A percentile compares a stretch with the other conserved stretches of the same genome.
Conservation (phyloP, 495 filamentous ascomycete genomes). For the Xylaria grammica region DNA sequence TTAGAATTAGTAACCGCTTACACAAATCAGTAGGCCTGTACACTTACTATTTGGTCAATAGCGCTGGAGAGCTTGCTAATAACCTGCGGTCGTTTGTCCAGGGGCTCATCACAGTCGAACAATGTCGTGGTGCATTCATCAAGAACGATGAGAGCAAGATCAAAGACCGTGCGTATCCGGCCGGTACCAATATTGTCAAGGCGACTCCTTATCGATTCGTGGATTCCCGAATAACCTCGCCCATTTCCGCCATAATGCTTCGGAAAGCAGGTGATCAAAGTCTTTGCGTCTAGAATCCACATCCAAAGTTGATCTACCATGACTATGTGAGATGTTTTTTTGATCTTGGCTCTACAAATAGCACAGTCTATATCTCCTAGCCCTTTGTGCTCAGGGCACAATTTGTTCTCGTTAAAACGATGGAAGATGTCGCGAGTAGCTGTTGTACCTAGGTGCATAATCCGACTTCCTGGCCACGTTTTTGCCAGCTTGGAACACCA, state of each 20-base stretch:
- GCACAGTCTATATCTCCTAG: slow-evolving; percentile 22
- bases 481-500: slow-evolving; percentile 70
- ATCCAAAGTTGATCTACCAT: slow-evolving; percentile 76
- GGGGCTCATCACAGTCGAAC: too few species aligned
- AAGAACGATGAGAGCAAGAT: slow-evolving; percentile 66
- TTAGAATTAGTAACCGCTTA: too few species aligned
- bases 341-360: slow-evolving; percentile 37
- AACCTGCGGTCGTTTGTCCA: too few species aligned
- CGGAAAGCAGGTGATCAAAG: slow-evolving; percentile 68
- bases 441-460: too few species aligned
- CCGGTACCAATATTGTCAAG: slow-evolving; percentile 55
- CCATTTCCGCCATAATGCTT: slow-evolving; percentile 67
- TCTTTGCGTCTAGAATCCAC: slow-evolving; percentile 64
- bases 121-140: slow-evolving; percentile 67
- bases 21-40: too few species aligned
- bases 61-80: too few species aligned
- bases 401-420: too few species aligned
- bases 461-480: too few species aligned
- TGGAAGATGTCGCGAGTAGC: too few species aligned
- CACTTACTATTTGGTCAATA: too few species aligned
- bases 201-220: slow-evolving; percentile 57
- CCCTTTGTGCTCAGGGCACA: slow-evolving; percentile 23
- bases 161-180: slow-evolving; percentile 64
- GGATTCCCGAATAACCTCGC: slow-evolving; percentile 66
- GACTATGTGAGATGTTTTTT: slow-evolving; percentile 62